A percentile compares a stretch with the other conserved stretches of the same genome.
phyloP scores from a whole-genome alignment of 768 basidiomycete genomes.

The Lepiota brunneoincarnata region DNA sequence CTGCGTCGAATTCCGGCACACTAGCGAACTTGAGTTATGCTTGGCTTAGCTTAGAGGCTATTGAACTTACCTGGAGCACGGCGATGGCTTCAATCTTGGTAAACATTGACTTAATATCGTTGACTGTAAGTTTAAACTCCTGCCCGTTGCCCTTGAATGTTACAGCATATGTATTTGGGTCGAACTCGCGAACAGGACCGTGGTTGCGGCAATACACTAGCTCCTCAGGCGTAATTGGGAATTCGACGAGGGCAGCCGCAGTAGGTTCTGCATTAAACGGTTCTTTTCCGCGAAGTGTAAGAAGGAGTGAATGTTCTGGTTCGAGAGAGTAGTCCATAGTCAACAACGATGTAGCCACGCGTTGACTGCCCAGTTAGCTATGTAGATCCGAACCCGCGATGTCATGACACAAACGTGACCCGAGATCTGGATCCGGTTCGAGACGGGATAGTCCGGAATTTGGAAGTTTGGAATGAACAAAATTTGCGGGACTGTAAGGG shows the following conservation, averaged over 20 bases:
- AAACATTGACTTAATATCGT: constrained; percentile 38
- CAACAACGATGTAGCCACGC: constrained; percentile 2
- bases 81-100: constrained; percentile 43
- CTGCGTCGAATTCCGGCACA: constrained; percentile 69
- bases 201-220: constrained; percentile 76
- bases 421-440: too few species aligned
- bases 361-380: neutral
- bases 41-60: neutral
- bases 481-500: neutral
- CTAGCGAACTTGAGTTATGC: constrained; percentile 22
- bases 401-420: neutral
- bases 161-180: constrained; percentile 41
- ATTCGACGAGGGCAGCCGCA: constrained; percentile 52
- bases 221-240: constrained; percentile 57
- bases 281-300: constrained; percentile 40
- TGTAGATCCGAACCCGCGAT: constrained; percentile 6
- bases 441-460: too few species aligned
- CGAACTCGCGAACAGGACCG: constrained; percentile 52
- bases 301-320: constrained; percentile 45
- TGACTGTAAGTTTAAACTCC: constrained; percentile 32
- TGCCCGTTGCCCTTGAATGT: constrained; percentile 33
- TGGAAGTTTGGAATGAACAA: too few species aligned
- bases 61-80: constrained; percentile 47
- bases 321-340: constrained; percentile 46
- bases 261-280: constrained; percentile 75